These are phyloP conservation scores for Drechmeria coniospora DNA, from an alignment of 2,329 filamentous ascomycete genomes.

Conservation along the genomic window DNA sequence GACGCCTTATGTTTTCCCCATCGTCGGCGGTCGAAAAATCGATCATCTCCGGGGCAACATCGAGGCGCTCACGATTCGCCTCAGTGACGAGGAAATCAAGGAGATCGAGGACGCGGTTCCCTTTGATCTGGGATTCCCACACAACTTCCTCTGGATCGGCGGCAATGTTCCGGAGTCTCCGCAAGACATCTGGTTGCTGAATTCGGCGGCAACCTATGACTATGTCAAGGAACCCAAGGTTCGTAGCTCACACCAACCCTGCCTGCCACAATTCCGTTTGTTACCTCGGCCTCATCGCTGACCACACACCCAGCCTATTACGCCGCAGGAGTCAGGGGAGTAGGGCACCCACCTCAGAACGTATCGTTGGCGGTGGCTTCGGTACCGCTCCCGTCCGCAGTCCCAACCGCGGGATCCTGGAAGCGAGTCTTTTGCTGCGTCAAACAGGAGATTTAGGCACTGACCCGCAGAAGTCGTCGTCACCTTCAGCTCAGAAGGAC, in stretches of 20 bases:
- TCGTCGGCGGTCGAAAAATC: slow-evolving; percentile 54
- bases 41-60: slow-evolving; percentile 58
- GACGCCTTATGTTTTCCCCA: slow-evolving; percentile 56
- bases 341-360: slow-evolving; percentile 22
- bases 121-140: slow-evolving; percentile 55
- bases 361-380: slow-evolving; percentile 18
- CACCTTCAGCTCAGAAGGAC: too few relatives aligned
- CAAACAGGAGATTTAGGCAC: too few relatives aligned
- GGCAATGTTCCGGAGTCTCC: slow-evolving; percentile 20
- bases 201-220: slow-evolving; percentile 33
- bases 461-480: too few relatives aligned
- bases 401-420: too few relatives aligned
- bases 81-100: slow-evolving; percentile 46
- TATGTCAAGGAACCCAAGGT: slow-evolving; percentile 29
- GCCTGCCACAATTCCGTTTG: too few relatives aligned
- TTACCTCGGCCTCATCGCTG: too few relatives aligned
- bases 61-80: slow-evolving; percentile 44
- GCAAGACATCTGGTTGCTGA: slow-evolving; percentile 27
- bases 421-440: too few relatives aligned
- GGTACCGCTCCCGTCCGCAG: slow-evolving; percentile 2
- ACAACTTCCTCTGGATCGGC: slow-evolving; percentile 36
- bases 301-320: slow-evolving; percentile 28
- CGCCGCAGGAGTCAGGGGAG: slow-evolving; percentile 22
- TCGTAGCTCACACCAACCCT: slow-evolving; percentile 5
- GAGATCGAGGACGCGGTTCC: slow-evolving; percentile 46